These are phyloP conservation scores for Boletus edulis DNA, from an alignment of 768 basidiomycete species.

Conservation along the genomic window DNA sequence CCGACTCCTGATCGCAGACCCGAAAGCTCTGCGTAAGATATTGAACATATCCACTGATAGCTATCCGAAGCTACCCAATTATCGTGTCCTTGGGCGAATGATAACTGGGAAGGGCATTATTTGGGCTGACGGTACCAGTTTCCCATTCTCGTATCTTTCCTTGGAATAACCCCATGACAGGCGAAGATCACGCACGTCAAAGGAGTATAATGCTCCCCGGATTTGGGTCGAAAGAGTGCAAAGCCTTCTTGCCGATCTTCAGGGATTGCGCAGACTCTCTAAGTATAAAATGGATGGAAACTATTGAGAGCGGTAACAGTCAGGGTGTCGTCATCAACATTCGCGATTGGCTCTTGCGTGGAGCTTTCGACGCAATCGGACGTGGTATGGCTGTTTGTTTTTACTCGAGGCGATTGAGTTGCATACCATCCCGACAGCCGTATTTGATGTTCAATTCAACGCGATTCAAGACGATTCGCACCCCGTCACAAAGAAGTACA, in stretches of 20 bases:
- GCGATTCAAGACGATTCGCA: neutral
- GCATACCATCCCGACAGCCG: constrained; percentile 25
- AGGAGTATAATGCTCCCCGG: constrained; percentile 53
- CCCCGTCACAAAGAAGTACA: constrained; percentile 4
- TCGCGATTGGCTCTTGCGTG: constrained; percentile 33
- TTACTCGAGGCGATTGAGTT: too few species aligned
- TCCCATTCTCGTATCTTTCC: constrained; percentile 5
- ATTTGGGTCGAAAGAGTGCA: constrained; percentile 50
- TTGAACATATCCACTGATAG: constrained; percentile 41
- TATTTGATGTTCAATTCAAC: constrained; percentile 39
- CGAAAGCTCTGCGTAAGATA: constrained; percentile 40
- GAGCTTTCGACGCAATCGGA: constrained; percentile 49
- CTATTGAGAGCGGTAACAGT: neutral
- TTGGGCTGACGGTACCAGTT: constrained; percentile 38
- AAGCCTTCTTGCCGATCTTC: constrained; percentile 50
- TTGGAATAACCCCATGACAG: constrained; percentile 10
- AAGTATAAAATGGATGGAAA: constrained; percentile 19
- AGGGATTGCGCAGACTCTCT: constrained; percentile 29
- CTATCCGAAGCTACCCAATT: constrained; percentile 35
- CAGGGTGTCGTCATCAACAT: constrained; percentile 18
- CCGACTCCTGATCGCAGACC: constrained; percentile 44
- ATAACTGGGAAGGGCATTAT: constrained; percentile 33
- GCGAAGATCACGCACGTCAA: constrained; percentile 49
- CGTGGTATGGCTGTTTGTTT: constrained; percentile 32
- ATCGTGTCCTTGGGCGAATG: constrained; percentile 7